Evolutionary conservation across 2,329 filamentous ascomycete species (phyloP).

Genomic region (Paraphaeosphaeria minitans): DNA sequence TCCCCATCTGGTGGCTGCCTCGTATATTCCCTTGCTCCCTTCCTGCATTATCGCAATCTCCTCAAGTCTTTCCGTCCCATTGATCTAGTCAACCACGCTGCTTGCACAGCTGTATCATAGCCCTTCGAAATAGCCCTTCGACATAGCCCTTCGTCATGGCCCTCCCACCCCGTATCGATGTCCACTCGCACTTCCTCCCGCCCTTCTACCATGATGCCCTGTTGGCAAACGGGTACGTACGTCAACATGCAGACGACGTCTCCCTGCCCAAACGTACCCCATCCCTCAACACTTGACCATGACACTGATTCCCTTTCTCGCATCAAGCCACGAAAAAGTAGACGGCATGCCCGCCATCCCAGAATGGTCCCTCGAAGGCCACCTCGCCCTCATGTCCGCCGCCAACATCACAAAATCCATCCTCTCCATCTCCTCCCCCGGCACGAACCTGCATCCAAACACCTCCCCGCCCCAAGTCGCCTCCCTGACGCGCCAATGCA

Average conservation of each 20-base stretch:
- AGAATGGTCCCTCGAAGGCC: conserved; percentile 52
- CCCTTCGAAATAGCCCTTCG: conserved; percentile 29
- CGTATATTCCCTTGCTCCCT: not conserved
- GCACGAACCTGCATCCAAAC: conserved; percentile 53
- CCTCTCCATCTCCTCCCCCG: conserved; percentile 61
- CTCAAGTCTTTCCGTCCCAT: not conserved
- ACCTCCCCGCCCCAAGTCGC: conserved; percentile 42
- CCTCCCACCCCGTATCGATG: conserved; percentile 50
- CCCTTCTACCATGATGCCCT: conserved; percentile 50
- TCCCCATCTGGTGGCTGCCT: not conserved
- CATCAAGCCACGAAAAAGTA: conserved; percentile 43
- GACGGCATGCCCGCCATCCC: conserved; percentile 59
- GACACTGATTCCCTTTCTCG: too few relatives aligned
- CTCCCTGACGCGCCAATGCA: conserved; percentile 49
- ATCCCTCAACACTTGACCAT: too few relatives aligned
- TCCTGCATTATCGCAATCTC: not conserved
- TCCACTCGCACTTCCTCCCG: conserved; percentile 56
- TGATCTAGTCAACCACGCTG: not conserved
- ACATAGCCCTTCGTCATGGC: conserved; percentile 20
- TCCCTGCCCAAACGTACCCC: too few relatives aligned
- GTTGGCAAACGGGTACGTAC: conserved; percentile 39
- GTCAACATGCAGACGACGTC: too few relatives aligned
- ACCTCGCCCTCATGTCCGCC: conserved; percentile 58
- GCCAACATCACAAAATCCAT: conserved; percentile 59
- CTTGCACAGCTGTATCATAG: not conserved